Base-by-base conservation (phyloP, 2,329 filamentous ascomycete genomes). In the Exophiala sp. region DNA sequence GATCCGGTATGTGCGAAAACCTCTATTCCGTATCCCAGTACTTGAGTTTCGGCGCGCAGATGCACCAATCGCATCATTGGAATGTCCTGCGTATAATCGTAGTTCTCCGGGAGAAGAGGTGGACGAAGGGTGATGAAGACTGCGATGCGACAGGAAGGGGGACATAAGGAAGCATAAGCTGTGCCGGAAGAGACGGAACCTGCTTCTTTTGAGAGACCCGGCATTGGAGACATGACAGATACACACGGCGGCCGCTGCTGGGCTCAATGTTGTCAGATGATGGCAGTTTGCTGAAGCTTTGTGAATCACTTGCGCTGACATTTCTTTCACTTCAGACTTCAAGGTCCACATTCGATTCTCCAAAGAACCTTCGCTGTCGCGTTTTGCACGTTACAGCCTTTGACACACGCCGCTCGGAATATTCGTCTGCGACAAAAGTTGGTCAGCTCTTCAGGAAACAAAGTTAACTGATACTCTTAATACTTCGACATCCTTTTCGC, bases 371-470 rank as follows among this genome's bases (percentile, higher is more conserved):
- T 60, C 50, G 39, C 42, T 56, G 49, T 55, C 49, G 52, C 56
- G 52, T 60, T 60, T 53, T 12, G 57, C 49, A 44, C 50, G 50
- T 55, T 52, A 50, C 51, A 51, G 40, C 52, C 51, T 53, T 57
- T 53, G 36, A 55, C 40, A 54, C 47, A 54, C 32, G 48, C 47
- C 32, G 45, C 53, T 60, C 51, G 51, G 54, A 48, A 55, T 60
- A 60, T 55, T 60, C 50, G 55, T 60, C 45, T 54, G 57, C 52
- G 44, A 50, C 48, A 60, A 60, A 57, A 60, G 57, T 57, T 54
- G 57, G 49, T 43, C 34, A 43, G 49, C 40, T 46, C 16, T 53
- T 18, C 24, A 18, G 50, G 29, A 45, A 39, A 43, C 46, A 39
- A 35, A 50, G 38, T 50, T 53, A 45, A 38, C 51, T 45, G 39